Evolutionary conservation across 73 alveolate genomes (phyloP), one percentile per base, ranked within the genome.

Genomic region (Diophrys appendiculata): DNA sequence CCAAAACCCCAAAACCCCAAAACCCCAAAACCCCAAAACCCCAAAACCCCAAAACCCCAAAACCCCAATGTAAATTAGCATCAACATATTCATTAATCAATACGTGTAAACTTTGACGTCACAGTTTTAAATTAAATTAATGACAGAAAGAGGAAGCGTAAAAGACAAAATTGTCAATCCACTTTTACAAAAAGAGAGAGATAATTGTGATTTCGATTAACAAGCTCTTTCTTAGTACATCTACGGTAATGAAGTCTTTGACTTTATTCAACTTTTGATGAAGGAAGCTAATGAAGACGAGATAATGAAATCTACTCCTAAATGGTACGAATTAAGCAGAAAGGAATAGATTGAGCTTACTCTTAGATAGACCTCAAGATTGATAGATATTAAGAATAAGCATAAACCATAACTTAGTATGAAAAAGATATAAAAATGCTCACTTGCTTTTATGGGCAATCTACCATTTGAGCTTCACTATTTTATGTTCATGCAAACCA

Each of bases 281-380:
- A 67, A 52, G 18, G 35, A 34, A 5, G 76, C 68, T 60, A 43
- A 72, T 27, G 81, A 77, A 14, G 80, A 85, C 33, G 77, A 76
- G 1, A 69, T 73, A 5, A 32, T 85, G n/a, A 67, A 73, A 52
- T 64, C 67, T 68, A 8, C 68, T 33, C 67, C 75, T 29, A 53
- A 81, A 24, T 85, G 78, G 82, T 85, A 85, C 69, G 77, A 73
- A 5, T 67, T 80, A 87, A 55, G 78, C 27, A 78, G 93, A 65
- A 77, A 68, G 30, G 93, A 86, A 69, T 54, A 79, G 68, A 68
- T 79, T 56, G 80, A 76, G 70, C 33, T 43, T n/a, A 69, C 73
- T 13, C 14, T 80, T 68, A n/a, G 56, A 83, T 77, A 74, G 33
- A 54, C 75, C 3, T 69, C 65, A 32, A 53, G 74, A 54, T 31